Conservation (phyloP, 2,329 filamentous ascomycete genomes). For the Colletotrichum sansevieriae region DNA sequence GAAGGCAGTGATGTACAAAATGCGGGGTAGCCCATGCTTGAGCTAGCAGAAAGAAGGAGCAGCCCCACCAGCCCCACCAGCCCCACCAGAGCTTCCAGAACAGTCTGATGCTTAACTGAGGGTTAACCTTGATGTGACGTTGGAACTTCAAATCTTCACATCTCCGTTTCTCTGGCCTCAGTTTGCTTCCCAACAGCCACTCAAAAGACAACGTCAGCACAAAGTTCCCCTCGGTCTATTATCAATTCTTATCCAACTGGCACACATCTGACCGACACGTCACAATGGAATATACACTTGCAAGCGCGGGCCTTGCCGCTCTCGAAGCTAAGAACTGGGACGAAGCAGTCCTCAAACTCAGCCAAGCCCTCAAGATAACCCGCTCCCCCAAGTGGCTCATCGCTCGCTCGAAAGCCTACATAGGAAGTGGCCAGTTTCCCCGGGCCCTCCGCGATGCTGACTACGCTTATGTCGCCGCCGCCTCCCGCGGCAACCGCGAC, state of each 20-base stretch:
- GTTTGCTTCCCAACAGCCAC: too few relatives aligned
- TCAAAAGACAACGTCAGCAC: too few relatives aligned
- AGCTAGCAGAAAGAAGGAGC: conserved; percentile 6
- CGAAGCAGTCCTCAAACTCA: conserved; percentile 76
- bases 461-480: conserved; percentile 71
- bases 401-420: conserved; percentile 83
- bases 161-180: not conserved
- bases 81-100: conserved; percentile 53
- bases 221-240: too few relatives aligned
- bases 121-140: not conserved
- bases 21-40: conserved; percentile 3
- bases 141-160: not conserved
- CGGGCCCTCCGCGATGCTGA: conserved; percentile 79
- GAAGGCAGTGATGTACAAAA: conserved; percentile 2
- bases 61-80: not conserved
- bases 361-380: conserved; percentile 74
- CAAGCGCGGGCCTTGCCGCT: conserved; percentile 73
- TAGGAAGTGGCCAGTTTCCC: conserved; percentile 71
- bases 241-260: not conserved
- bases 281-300: conserved; percentile 64
- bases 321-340: conserved; percentile 73
- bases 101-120: conserved; percentile 30
- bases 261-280: not conserved
- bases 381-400: conserved; percentile 83
- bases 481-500: conserved; percentile 78